Evolutionary conservation across 768 basidiomycete species (phyloP).

Genomic region (Gloeopeniophorella convolvens): DNA sequence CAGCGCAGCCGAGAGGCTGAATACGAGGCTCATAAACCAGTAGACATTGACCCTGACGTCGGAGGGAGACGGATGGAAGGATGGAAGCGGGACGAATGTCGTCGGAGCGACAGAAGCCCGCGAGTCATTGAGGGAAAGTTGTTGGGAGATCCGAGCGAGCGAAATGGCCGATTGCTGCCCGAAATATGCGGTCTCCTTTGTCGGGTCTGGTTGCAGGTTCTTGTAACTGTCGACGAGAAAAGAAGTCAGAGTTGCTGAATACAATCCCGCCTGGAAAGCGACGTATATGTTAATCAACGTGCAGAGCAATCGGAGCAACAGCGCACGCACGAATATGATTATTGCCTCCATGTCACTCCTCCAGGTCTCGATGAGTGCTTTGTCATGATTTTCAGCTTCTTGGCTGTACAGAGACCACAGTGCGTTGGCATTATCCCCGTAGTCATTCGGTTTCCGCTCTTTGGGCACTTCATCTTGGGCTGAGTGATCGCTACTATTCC

Average conservation of each 20-base stretch:
- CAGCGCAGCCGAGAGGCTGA: conserved; percentile 38
- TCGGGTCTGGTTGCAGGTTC: neutral
- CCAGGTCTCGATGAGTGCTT: conserved; percentile 30
- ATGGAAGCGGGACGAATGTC: neutral
- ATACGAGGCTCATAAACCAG: conserved; percentile 33
- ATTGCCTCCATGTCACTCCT: conserved; percentile 37
- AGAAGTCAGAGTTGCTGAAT: no score
- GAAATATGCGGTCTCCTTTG: neutral
- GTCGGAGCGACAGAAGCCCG: neutral
- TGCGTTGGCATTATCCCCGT: conserved; percentile 33
- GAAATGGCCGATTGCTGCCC: neutral
- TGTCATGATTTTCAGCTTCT: conserved; percentile 31
- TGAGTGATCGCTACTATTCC: no score
- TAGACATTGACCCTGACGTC: conserved; percentile 34
- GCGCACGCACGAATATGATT: conserved; percentile 31
- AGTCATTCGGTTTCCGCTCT: no score
- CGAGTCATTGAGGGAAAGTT: neutral
- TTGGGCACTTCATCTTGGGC: no score
- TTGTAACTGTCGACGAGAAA: neutral
- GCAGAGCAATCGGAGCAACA: neutral
- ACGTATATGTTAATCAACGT: neutral
- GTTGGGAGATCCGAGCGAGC: neutral
- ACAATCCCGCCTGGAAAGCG: neutral
- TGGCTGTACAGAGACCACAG: conserved; percentile 35
- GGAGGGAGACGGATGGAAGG: conserved; percentile 24